A percentile compares a stretch with the other conserved stretches of the same genome.
Conservation (phyloP, 192 early-diverging fungal genomes). For the Kappamyces sp. region DNA sequence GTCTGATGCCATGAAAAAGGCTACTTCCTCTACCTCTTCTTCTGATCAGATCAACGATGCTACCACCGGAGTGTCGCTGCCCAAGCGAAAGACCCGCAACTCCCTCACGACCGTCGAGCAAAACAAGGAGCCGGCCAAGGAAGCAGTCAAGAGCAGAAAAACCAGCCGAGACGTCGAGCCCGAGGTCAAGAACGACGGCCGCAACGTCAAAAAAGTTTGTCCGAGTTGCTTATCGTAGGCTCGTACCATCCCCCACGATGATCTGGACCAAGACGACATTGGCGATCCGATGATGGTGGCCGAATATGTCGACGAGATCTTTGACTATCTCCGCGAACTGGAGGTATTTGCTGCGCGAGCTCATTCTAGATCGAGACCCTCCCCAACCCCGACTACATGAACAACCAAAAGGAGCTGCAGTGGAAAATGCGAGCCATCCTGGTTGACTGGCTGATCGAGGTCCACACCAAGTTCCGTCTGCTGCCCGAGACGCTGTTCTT, state of each 20-base stretch:
- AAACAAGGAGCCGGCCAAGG: background rate
- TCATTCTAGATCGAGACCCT: constrained; percentile 47
- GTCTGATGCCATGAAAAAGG: no score
- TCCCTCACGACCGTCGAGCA: background rate
- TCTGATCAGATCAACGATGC: no score
- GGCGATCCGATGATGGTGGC: constrained; percentile 88
- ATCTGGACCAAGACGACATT: constrained; percentile 71
- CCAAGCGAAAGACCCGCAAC: background rate
- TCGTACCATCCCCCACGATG: constrained; percentile 32
- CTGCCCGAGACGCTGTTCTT: constrained; percentile 92
- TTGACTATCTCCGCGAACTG: constrained; percentile 70
- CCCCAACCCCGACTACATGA: constrained; percentile 79
- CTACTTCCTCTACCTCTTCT: no score
- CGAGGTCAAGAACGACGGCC: no score
- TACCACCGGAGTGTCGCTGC: background rate
- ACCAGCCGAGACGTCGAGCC: background rate
- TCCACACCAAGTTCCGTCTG: constrained; percentile 83
- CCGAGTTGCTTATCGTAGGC: background rate
- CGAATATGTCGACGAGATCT: constrained; percentile 92
- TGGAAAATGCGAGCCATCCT: constrained; percentile 92
- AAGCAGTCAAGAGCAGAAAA: constrained; percentile 1
- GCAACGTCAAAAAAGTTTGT: no score
- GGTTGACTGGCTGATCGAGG: constrained; percentile 94
- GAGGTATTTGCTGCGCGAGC: constrained; percentile 46
- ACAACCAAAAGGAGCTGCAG: constrained; percentile 71